Evolutionary conservation across 805 yeast genomes (phyloP).

Genomic region (Candida hispaniensis): DNA sequence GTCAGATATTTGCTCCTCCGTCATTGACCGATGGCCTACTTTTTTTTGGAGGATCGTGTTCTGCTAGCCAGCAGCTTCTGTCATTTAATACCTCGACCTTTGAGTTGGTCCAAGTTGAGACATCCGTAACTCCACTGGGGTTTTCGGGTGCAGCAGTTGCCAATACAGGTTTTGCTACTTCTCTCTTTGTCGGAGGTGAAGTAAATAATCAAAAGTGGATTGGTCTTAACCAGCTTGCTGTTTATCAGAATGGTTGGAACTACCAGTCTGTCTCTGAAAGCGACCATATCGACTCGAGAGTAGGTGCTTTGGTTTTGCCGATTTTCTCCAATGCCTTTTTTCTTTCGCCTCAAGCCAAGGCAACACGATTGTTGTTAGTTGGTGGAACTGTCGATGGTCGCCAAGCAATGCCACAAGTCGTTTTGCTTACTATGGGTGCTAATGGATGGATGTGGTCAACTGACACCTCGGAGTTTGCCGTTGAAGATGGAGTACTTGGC

Average conservation of each 20-base stretch:
- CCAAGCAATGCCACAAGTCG: constrained; percentile 1
- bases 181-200: constrained; percentile 6
- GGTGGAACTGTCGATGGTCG: constrained; percentile 12
- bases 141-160: constrained; percentile 3
- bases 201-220: constrained; percentile 4
- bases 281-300: constrained; percentile 7
- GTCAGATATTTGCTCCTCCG: constrained; percentile 8
- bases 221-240: constrained; percentile 12
- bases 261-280: constrained; percentile 5
- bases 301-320: constrained; percentile 5
- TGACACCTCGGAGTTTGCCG: constrained; percentile 2
- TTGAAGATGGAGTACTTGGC: background rate
- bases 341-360: background rate
- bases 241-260: constrained; percentile 12
- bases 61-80: constrained; percentile 1
- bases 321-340: constrained; percentile 3
- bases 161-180: constrained; percentile 5
- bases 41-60: constrained; percentile 8
- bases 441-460: constrained; percentile 8
- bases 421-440: constrained; percentile 1
- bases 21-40: background rate
- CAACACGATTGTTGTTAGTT: constrained; percentile 1
- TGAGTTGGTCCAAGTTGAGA: background rate
- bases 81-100: constrained; percentile 5
- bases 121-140: constrained; percentile 3